Conservation (phyloP, 2,329 filamentous ascomycete genomes). For the Drechslera avenae region DNA sequence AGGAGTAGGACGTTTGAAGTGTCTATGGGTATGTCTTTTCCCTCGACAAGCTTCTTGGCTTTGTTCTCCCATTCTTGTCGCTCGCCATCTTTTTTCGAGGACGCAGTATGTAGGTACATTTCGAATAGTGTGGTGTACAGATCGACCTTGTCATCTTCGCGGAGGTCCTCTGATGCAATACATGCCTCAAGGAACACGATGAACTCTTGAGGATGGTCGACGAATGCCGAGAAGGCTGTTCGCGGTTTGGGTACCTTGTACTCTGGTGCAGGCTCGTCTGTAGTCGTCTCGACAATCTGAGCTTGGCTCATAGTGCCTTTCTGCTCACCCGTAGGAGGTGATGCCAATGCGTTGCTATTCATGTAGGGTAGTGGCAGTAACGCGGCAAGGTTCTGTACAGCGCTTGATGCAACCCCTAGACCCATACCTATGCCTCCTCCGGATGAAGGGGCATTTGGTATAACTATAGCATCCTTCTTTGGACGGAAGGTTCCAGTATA, state of each 20-base stretch:
- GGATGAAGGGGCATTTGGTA: slow-evolving; percentile 54
- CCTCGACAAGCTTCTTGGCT: slow-evolving; percentile 85
- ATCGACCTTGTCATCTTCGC: slow-evolving; percentile 77
- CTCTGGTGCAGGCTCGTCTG: slow-evolving; percentile 57
- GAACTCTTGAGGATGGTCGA: slow-evolving; percentile 91
- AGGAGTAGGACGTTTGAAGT: slow-evolving; percentile 92
- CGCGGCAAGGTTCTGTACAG: slow-evolving; percentile 83
- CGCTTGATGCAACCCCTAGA: slow-evolving; percentile 64
- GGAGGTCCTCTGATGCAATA: slow-evolving; percentile 71
- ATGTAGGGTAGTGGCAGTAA: slow-evolving; percentile 86
- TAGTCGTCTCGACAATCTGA: slow-evolving; percentile 59
- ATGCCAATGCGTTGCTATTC: slow-evolving; percentile 65
- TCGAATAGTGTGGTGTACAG: slow-evolving; percentile 95
- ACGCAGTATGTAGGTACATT: slow-evolving; percentile 93
- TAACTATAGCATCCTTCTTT: slow-evolving; percentile 65
- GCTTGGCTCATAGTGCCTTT: slow-evolving; percentile 61
- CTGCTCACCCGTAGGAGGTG: slow-evolving; percentile 59
- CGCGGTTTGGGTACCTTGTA: slow-evolving; percentile 84
- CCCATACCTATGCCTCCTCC: slow-evolving; percentile 50
- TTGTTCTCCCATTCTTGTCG: slow-evolving; percentile 86
- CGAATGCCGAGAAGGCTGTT: slow-evolving; percentile 93
- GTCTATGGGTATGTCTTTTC: slow-evolving; percentile 79
- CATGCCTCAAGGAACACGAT: slow-evolving; percentile 91
- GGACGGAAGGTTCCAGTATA: slow-evolving; percentile 86
- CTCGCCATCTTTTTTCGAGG: slow-evolving; percentile 70